These are phyloP conservation scores for Coniosporium uncinatum DNA, from an alignment of 2,329 filamentous ascomycete species.

Conservation along the genomic window DNA sequence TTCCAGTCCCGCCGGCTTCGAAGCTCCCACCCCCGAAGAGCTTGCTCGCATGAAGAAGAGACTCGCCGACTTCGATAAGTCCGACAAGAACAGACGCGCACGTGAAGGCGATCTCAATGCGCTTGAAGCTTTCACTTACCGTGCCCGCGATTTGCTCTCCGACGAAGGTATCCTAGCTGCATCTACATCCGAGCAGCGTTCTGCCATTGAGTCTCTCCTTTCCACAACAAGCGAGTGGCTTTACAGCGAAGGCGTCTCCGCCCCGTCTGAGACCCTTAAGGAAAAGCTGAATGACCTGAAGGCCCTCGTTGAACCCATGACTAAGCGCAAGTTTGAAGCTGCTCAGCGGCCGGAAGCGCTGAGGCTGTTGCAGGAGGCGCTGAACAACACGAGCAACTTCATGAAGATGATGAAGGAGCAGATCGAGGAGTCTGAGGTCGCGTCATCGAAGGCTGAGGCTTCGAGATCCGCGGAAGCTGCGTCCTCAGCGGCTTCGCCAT, in stretches of 20 bases:
- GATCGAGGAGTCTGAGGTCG: conserved; percentile 56
- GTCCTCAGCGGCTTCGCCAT: conserved; percentile 29
- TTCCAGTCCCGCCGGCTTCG: conserved; percentile 38
- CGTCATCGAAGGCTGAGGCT: neutral
- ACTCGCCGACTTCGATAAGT: conserved; percentile 78
- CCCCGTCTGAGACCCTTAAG: conserved; percentile 69
- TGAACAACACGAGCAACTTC: conserved; percentile 68
- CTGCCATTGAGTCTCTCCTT: conserved; percentile 61
- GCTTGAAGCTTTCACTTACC: conserved; percentile 92
- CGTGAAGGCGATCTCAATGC: conserved; percentile 89
- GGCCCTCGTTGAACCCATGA: conserved; percentile 70
- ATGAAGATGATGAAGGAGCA: conserved; percentile 64
- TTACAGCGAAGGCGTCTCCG: conserved; percentile 77
- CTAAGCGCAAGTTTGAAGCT: conserved; percentile 69
- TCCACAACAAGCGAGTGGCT: conserved; percentile 81
- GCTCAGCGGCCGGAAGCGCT: conserved; percentile 60
- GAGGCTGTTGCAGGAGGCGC: conserved; percentile 54
- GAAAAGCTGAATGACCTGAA: conserved; percentile 72
- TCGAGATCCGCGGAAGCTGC: conserved; percentile 17
- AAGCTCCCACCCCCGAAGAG: conserved; percentile 54
- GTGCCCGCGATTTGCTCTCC: conserved; percentile 75
- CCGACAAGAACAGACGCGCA: conserved; percentile 69
- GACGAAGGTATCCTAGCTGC: conserved; percentile 67
- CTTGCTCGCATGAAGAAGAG: conserved; percentile 59
- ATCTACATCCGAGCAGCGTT: conserved; percentile 64